A percentile compares a stretch with the other conserved stretches of the same genome.
These are phyloP conservation scores for Castanea mollissima DNA, from an alignment of 306 rosid species.

Conservation along the genomic window DNA sequence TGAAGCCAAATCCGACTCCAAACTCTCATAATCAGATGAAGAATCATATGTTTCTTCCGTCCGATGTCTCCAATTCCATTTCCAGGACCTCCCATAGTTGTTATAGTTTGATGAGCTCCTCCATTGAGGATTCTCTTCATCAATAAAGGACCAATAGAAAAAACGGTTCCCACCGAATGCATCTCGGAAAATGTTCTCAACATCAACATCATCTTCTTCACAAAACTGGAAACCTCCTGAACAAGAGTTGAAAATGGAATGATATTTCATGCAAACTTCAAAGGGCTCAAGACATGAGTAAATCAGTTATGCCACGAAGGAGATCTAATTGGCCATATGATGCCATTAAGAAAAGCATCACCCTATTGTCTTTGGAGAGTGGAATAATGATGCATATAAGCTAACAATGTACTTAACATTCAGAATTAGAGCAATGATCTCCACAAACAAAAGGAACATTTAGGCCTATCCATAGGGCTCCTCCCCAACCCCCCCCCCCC, in stretches of 20 bases:
- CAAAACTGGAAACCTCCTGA: conserved; percentile 58
- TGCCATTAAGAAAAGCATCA: conserved; percentile 6
- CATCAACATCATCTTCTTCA: conserved; percentile 55
- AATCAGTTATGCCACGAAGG: conserved; percentile 2
- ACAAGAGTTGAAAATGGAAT: conserved; percentile 7
- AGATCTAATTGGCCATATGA: conserved; percentile 9
- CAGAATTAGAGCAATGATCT: conserved; percentile 14
- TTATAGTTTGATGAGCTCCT: conserved; percentile 50
- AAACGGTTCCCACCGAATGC: conserved; percentile 58
- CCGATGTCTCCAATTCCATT: conserved; percentile 47
- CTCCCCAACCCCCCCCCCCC: neutral
- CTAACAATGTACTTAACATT: conserved; percentile 14
- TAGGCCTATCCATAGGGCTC: conserved; percentile 1
- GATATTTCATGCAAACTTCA: conserved; percentile 14
- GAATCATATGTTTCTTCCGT: conserved; percentile 45
- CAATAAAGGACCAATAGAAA: conserved; percentile 62
- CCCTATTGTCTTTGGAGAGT: neutral
- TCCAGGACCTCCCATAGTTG: conserved; percentile 47
- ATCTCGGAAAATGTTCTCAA: conserved; percentile 55
- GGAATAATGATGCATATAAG: conserved; percentile 5
- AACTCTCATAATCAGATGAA: conserved; percentile 40
- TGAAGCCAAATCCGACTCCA: conserved; percentile 35
- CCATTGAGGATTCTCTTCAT: conserved; percentile 69
- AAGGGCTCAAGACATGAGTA: neutral
- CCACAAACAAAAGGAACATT: neutral